A percentile compares a stretch with the other conserved stretches of the same genome.
Evolutionary conservation across 1,284 basidiomycete genomes (phyloP).

Genomic region (Apiotrichum brassicae): DNA sequence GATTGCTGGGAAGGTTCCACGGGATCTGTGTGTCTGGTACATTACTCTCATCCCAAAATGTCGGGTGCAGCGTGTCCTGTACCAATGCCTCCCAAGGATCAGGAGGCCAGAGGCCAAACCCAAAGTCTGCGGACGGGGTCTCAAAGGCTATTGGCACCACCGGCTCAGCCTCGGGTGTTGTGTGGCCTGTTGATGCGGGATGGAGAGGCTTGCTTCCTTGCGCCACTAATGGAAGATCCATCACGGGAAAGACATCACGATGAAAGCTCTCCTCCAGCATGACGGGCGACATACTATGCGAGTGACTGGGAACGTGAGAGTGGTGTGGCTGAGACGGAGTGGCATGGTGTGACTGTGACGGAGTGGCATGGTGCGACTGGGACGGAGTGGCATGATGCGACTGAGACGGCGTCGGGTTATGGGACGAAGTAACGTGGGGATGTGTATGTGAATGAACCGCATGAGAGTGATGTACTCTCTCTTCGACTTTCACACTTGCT

Average conservation of each 20-base stretch:
- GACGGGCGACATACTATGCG: background rate
- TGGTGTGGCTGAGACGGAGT: background rate
- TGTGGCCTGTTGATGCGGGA: background rate
- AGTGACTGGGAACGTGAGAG: background rate
- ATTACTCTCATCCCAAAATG: constrained; percentile 9
- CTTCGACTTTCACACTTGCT: background rate
- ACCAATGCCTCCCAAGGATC: constrained; percentile 21
- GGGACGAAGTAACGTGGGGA: too few species aligned
- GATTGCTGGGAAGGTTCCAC: constrained; percentile 12
- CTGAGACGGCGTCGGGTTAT: too few species aligned
- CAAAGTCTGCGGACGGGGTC: constrained; percentile 8
- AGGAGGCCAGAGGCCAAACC: constrained; percentile 14
- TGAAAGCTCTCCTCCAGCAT: constrained; percentile 3
- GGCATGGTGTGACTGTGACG: background rate
- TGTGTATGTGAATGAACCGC: background rate
- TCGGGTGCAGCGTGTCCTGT: constrained; percentile 13
- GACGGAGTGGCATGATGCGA: background rate
- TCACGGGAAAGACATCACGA: constrained; percentile 2
- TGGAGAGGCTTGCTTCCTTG: too few species aligned
- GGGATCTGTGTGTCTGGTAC: constrained; percentile 8
- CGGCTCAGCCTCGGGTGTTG: background rate
- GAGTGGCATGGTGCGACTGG: background rate
- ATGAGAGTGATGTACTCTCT: background rate
- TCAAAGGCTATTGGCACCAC: constrained; percentile 3
- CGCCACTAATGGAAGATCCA: background rate